phyloP scores from a whole-genome alignment of 2,329 filamentous ascomycete species.

The Claviceps cyperi region DNA sequence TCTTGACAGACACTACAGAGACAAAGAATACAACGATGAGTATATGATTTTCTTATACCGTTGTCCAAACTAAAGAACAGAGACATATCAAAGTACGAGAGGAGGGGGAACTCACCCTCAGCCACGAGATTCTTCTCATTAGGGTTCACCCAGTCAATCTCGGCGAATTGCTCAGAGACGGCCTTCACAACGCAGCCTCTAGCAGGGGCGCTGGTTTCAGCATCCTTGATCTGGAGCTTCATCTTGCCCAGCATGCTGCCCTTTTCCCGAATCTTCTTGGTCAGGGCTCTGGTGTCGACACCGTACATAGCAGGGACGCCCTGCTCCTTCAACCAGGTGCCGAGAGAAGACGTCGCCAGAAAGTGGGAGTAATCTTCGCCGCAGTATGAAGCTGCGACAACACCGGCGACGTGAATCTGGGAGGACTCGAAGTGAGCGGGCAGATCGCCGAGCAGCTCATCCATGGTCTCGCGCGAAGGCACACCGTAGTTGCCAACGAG shows the following conservation, averaged over 20 bases:
- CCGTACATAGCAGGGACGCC: conserved; percentile 87
- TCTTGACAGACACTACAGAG: conserved; percentile 67
- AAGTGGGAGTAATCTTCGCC: conserved; percentile 94
- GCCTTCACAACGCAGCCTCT: conserved; percentile 17
- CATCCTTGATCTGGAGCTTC: conserved; percentile 46
- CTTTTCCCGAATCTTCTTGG: conserved; percentile 84
- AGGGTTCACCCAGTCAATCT: conserved; percentile 78
- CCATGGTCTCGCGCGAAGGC: conserved; percentile 69
- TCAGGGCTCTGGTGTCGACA: conserved; percentile 84
- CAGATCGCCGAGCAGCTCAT: conserved; percentile 71
- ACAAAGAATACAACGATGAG: conserved; percentile 11
- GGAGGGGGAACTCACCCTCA: conserved; percentile 55
- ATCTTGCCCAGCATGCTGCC: conserved; percentile 94
- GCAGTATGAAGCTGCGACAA: conserved; percentile 81
- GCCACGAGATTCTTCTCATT: conserved; percentile 87
- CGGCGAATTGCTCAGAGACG: conserved; percentile 47
- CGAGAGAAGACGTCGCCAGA: conserved; percentile 78
- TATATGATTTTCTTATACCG: conserved; percentile 17
- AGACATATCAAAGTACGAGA: conserved; percentile 8
- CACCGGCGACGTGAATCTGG: conserved; percentile 84
- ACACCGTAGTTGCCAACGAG: conserved; percentile 98
- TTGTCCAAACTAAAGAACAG: not conserved
- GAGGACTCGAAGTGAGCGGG: conserved; percentile 88
- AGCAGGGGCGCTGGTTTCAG: conserved; percentile 28
- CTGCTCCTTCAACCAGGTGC: conserved; percentile 92